These are phyloP conservation scores for Thelonectria rubi DNA, from an alignment of 2,329 filamentous ascomycete genomes.

Conservation along the genomic window DNA sequence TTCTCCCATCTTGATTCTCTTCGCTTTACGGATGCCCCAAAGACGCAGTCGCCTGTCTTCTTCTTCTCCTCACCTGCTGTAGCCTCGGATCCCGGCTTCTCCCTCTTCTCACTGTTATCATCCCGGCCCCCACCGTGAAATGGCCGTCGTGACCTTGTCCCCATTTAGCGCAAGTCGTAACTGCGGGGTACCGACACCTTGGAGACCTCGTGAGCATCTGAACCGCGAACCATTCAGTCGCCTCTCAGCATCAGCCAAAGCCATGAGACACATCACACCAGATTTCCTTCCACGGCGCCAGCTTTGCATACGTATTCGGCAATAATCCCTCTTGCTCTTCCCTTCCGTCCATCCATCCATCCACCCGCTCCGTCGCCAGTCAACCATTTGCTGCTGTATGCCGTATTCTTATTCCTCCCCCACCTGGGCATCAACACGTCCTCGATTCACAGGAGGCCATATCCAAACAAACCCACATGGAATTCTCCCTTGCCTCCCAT, in stretches of 20 bases:
- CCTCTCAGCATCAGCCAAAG: slow-evolving; percentile 7
- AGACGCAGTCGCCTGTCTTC: background rate
- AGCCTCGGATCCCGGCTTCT: too few species aligned
- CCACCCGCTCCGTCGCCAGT: background rate
- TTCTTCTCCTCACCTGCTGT: too few species aligned
- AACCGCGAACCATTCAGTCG: slow-evolving; percentile 24
- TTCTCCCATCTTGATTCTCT: background rate
- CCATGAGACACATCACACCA: slow-evolving; percentile 19
- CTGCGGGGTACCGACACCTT: slow-evolving; percentile 26
- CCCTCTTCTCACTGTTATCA: slow-evolving; percentile 8
- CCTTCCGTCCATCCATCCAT: background rate
- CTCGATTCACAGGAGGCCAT: background rate
- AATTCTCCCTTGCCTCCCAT: background rate
- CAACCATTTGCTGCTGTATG: background rate
- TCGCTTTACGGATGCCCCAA: background rate
- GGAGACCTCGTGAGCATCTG: slow-evolving; percentile 25
- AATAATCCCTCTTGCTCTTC: background rate
- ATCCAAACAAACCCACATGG: slow-evolving; percentile 5
- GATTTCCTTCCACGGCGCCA: background rate
- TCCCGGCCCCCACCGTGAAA: slow-evolving; percentile 15
- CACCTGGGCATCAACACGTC: background rate
- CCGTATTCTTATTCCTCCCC: slow-evolving; percentile 1
- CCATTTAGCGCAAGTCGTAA: slow-evolving; percentile 21
- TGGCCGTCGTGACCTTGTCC: slow-evolving; percentile 23
- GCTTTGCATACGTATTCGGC: background rate